Evolutionary conservation across 148 eudicot species (phyloP), one percentile per base, ranked within the genome.

Genomic region (Chenopodium quinoa): DNA sequence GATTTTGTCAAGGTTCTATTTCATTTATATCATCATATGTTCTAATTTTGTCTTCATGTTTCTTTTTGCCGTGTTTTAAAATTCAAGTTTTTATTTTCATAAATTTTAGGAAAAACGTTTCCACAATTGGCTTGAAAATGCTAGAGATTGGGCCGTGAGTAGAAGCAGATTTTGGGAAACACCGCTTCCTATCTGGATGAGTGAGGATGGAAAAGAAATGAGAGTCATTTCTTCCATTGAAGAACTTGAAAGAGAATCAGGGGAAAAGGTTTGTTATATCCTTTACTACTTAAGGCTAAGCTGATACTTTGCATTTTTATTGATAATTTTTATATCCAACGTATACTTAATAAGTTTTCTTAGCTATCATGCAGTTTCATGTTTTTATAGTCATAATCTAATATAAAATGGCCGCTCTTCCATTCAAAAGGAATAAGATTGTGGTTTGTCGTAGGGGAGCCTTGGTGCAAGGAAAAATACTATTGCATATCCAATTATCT

Each of bases 121-220:
- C 84, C 99, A 96, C 80, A 96, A 96, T 79, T 96, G 99, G 99
- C 90, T 96, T 25, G 98, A 96, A 90, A 96, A 96, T 90, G 99
- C 98, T 34, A 92, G 99, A 85, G 99, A 96, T 77, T 96, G 99
- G 99, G 97, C 98, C 62, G 92, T 96, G 34, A 93, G 98, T 86
- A 90, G 99, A 84, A 96, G 98, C 87, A 88, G 99, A 85, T 96
- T 93, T 81, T 96, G 99, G 99, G 99, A 97, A 50, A 96, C 98
- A 19, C 99, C 99, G 84, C 97, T 96, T 85, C 99, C 98, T 29
- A 80, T 94, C 17, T 93, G 98, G 99, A 87, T 88, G 72, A 96
- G 99, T 84, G 90, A 91, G 31, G 95, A 96, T 84, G 95, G 97
- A 29, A 89, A 86, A 83, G 98, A 96, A 83, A 84, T 79, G 77